Base-by-base conservation (phyloP, 148 eudicot genomes). In the Amaranthus cruentus region DNA sequence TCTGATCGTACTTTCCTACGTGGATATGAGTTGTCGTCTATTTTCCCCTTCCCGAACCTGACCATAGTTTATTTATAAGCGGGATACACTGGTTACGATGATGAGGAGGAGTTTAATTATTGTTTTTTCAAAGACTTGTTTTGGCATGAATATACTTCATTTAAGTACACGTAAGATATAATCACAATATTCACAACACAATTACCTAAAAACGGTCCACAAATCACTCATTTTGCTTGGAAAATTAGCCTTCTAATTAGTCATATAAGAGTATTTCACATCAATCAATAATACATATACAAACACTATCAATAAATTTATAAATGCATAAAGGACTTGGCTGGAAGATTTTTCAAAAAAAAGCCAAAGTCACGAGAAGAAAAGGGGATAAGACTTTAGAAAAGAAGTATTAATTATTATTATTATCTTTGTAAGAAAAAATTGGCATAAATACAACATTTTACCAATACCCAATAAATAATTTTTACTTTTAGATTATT, bases 351-450 rank as follows among this genome's bases (percentile, higher is more conserved):
- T n/a, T 66, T 66, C 51, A 2, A 18, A 62, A 13, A 43, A n/a
- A 49, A 15, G 7, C 52, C 13, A 73, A 73, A 62, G 51, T 48
- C 51, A 63, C 38, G 78, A 76, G 61, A 43, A 55, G 50, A 62
- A 62, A 68, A 76, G 43, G 82, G 62, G 69, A 77, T 52, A 71
- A 77, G 77, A 76, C 28, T 7, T 21, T 46, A 57, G 62, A 47
- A n/a, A 56, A 72, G 70, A 47, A 50, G 73, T 60, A 83, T 28
- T 28, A 0, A 28, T 28, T 28, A 28, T 28, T 28, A 28, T 28
- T 28, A 28, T 28, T 28, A 28, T 28, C 2, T 0, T 28, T 28
- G 38, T 28, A 2, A 18, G 18, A 18, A 28, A 28, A 28, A 0
- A 28, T 28, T 28, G 38, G 2, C 38, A 28, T 28, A 0, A 28